A percentile compares a stretch with the other conserved stretches of the same genome.
phyloP scores from a whole-genome alignment of 2,329 filamentous ascomycete genomes.

The Teratosphaeria nubilosa region DNA sequence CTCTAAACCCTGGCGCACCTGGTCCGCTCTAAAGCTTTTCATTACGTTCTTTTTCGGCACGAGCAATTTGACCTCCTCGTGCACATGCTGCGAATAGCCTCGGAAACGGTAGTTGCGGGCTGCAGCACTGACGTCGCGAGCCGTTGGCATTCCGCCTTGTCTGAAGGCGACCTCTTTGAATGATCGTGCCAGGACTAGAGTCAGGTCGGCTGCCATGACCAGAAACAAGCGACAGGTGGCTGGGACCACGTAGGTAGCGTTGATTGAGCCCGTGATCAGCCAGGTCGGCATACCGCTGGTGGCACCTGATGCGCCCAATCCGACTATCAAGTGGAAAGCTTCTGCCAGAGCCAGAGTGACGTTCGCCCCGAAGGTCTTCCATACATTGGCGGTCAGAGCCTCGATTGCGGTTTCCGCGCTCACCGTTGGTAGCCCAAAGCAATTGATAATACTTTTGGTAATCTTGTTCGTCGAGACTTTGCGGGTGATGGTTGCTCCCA shows the following conservation, averaged over 20 bases:
- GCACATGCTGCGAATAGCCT: conserved; percentile 13
- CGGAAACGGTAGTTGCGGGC: conserved; percentile 11
- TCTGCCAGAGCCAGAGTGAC: conserved; percentile 11
- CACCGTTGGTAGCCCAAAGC: conserved; percentile 15
- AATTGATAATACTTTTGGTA: conserved; percentile 15
- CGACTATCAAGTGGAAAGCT: conserved; percentile 9
- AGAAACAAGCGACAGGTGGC: conserved; percentile 24
- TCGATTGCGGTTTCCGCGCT: conserved; percentile 10
- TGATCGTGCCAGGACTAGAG: conserved; percentile 22
- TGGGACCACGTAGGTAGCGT: conserved; percentile 19
- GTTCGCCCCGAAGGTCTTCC: conserved; percentile 11
- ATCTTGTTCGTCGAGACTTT: conserved; percentile 15
- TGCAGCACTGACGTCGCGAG: conserved; percentile 12
- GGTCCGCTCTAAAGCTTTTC: conserved; percentile 11
- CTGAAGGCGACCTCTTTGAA: conserved; percentile 18
- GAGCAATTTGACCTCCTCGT: conserved; percentile 11
- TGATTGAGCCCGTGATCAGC: conserved; percentile 15
- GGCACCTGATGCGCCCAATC: conserved; percentile 14
- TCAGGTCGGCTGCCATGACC: conserved; percentile 25
- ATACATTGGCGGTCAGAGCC: conserved; percentile 14
- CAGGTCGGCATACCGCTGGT: conserved; percentile 20
- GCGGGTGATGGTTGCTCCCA: conserved; percentile 13
- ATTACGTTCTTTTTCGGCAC: conserved; percentile 10
- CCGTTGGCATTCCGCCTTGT: conserved; percentile 10
- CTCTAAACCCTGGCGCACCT: conserved; percentile 9